These are phyloP conservation scores for Chlorella sp. DNA, from an alignment of 139 green algal genomes.

Conservation along the genomic window DNA sequence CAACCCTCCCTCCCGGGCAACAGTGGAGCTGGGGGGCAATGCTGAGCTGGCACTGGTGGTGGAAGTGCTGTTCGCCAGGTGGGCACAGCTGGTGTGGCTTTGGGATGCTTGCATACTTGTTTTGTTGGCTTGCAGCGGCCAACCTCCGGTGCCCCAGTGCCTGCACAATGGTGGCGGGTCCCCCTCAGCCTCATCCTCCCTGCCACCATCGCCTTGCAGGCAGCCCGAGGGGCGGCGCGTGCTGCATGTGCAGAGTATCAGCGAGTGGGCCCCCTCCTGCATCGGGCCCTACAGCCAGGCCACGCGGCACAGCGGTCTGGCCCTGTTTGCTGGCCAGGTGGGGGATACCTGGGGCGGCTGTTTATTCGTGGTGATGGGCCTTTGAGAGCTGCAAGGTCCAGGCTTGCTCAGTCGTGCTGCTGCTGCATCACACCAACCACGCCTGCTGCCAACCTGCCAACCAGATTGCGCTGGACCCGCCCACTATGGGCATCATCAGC, in stretches of 20 bases:
- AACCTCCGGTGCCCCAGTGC: no score
- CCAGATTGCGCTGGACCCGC: constrained; percentile 76
- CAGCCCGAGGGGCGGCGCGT: constrained; percentile 56
- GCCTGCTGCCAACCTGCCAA: not conserved
- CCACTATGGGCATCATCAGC: constrained; percentile 70
- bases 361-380: no score
- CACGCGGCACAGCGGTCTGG: constrained; percentile 36
- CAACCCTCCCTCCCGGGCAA: constrained; percentile 85
- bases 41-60: constrained; percentile 10
- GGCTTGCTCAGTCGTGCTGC: no score
- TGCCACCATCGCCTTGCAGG: constrained; percentile 9
- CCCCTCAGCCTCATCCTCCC: no score
- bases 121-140: no score
- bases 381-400: no score
- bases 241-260: constrained; percentile 98
- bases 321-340: constrained; percentile 61
- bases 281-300: constrained; percentile 98
- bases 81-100: not conserved
- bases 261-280: constrained; percentile 94
- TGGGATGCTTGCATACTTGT: no score
- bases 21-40: constrained; percentile 57
- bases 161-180: no score
- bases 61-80: constrained; percentile 40
- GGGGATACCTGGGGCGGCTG: no score
- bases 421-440: no score